Evolutionary conservation across 225 moss, liverwort and hornwort genomes (phyloP), one percentile per base, ranked within the genome.

Genomic region (Pseudoscleropodium purum): DNA sequence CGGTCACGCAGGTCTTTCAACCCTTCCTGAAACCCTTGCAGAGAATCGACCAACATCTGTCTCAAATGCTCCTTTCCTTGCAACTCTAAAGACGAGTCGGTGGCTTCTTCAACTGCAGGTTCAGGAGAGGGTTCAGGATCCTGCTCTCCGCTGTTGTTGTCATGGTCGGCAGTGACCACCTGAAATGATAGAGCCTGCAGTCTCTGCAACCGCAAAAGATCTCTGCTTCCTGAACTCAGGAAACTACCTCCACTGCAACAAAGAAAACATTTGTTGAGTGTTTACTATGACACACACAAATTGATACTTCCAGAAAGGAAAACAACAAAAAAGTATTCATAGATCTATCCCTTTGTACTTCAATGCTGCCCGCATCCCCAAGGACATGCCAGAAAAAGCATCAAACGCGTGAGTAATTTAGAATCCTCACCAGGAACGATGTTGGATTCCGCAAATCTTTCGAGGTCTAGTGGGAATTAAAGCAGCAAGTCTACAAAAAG

Each of bases 141-240:
- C 85, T 97, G 96, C 90, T 96, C 93, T 84, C 93, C 95, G 87
- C 90, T 93, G 49, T 92, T 95, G 82, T 94, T 95, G 86, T 96
- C 96, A 87, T 93, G 92, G 80, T 97, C 96, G 27, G 95, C 92
- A 84, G 97, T 94, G 85, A 96, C 89, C 84, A 95, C 91, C 91
- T 96, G 96, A 82, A 95, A 94, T 74, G 97, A 95, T 69, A 95
- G 88, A 56, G 93, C 93, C 89, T 95, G 94, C 91, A 95, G 85
- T 88, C 95, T 93, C 82, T 93, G 93, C 88, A 92, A 92, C 77
- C 90, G 92, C 70, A 89, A 54, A 61, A 91, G 75, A 87, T 89
- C 90, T 89, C 91, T 89, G 89, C 82, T 91, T 81, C 91, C 84
- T 54, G 93, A 86, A 91, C 84, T 91, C 76, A 89, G 85, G 87